Base-by-base conservation (phyloP, 306 rosid species). In the Casuarina cunninghamiana region DNA sequence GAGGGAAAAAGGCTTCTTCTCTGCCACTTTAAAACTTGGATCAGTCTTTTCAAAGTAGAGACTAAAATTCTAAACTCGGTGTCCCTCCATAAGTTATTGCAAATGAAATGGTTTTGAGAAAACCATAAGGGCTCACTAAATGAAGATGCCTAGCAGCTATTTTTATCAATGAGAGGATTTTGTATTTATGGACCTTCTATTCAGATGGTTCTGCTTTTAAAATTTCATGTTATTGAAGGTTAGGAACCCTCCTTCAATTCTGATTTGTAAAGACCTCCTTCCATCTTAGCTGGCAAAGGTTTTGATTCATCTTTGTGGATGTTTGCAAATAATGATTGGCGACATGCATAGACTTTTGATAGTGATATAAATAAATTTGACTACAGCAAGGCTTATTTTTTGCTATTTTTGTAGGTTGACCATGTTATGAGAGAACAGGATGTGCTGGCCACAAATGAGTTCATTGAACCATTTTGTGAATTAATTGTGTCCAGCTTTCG, bases 361-460 rank as follows among this genome's bases (percentile, higher is more conserved):
- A 41, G 19, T 75, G 9, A 6, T n/a, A 48, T 12, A 61, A 78
- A 38, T n/a, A 39, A 6, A 3, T 63, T 77, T 61, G 43, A 35
- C n/a, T 43, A n/a, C 8, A 70, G 41, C 16, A 70, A 0, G 41
- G 49, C 5, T 46, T 2, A 19, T n/a, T 1, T 70, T 70, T 45
- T 66, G 42, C n/a, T 65, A 63, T 39, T 65, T 73, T 37, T 84
- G 77, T 80, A 96, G 99, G 98, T 96, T 80, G 99, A 96, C 82
- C 99, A 96, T 48, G 99, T 96, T 82, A 96, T 91, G 66, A 87
- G 99, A 73, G 99, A 96, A 75, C 99, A 93, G 87, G 93, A 96
- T 73, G 77, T 91, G 54, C 80, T 96, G 93, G 91, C 98, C 71
- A 98, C 97, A 49, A 96, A 96, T 75, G 98, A 96, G 84, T 79